phyloP scores from a whole-genome alignment of 2,329 filamentous ascomycete species.

The Ophiostoma pallidulum region DNA sequence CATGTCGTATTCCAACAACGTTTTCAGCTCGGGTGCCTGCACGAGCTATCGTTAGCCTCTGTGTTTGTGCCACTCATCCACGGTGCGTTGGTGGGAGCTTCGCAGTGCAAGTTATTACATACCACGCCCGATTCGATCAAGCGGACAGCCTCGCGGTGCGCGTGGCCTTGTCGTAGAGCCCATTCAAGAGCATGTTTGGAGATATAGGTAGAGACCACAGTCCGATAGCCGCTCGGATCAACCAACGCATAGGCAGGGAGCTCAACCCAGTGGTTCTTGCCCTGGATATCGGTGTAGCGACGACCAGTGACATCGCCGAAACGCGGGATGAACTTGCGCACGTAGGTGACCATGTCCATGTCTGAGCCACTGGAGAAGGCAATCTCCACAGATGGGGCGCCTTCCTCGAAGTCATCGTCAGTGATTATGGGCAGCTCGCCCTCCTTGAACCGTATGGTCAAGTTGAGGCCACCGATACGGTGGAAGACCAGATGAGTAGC shows the following conservation, averaged over 20 bases:
- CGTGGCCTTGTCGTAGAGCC: conserved; percentile 7
- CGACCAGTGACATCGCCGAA: conserved; percentile 14
- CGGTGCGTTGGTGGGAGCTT: too few relatives aligned
- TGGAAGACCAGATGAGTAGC: conserved; percentile 12
- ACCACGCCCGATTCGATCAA: conserved; percentile 6
- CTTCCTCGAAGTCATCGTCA: conserved; percentile 10
- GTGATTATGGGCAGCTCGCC: conserved; percentile 8
- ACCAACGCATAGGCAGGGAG: conserved; percentile 14
- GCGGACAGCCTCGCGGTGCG: conserved; percentile 15
- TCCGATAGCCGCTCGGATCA: conserved; percentile 4
- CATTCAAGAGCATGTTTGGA: not conserved
- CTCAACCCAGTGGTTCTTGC: conserved; percentile 11
- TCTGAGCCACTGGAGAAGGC: conserved; percentile 10
- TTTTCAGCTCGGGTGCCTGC: conserved; percentile 13
- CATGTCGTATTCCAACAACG: conserved; percentile 15
- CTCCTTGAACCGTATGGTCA: conserved; percentile 14
- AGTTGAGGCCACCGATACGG: conserved; percentile 13
- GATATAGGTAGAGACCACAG: not conserved
- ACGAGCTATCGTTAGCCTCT: not conserved
- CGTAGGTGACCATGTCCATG: not conserved
- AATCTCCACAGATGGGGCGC: not conserved
- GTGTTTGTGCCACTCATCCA: not conserved
- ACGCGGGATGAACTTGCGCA: conserved; percentile 12
- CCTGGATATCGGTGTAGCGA: conserved; percentile 11
- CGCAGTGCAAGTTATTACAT: not conserved